phyloP scores from a whole-genome alignment of 345 rosid species.

The Mallotus nudiflorus region DNA sequence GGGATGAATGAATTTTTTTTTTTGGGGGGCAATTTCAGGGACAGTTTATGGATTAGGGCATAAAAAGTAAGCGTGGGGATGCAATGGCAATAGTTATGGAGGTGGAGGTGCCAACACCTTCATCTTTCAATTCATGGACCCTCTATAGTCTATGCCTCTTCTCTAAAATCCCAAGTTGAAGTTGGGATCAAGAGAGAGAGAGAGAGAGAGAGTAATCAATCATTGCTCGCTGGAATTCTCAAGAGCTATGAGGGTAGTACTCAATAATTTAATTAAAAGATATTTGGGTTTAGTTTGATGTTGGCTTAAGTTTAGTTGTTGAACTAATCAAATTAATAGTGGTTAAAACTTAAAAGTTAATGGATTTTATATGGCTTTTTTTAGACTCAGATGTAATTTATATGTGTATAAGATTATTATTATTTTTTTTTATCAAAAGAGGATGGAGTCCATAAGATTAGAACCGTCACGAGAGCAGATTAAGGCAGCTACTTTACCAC shows the following conservation, averaged over 20 bases:
- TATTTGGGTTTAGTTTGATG: constrained; percentile 6
- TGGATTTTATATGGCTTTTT: background rate
- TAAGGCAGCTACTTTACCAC: no score
- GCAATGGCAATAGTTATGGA: constrained; percentile 13
- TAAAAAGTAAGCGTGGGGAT: background rate
- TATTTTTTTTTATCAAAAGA: background rate
- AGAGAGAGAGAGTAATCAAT: constrained; percentile 31
- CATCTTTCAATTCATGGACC: constrained; percentile 29
- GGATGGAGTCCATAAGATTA: no score
- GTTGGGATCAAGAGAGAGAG: constrained; percentile 21
- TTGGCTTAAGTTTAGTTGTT: constrained; percentile 16
- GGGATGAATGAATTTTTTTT: no score
- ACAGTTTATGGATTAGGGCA: no score
- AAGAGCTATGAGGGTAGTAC: background rate
- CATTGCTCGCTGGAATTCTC: constrained; percentile 22
- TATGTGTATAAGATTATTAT: background rate
- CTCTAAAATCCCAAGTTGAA: constrained; percentile 25
- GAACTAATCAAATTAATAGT: constrained; percentile 17
- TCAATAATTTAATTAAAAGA: background rate
- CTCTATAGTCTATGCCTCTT: constrained; percentile 1
- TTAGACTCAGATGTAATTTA: no score
- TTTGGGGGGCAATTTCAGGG: no score
- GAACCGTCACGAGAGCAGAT: no score
- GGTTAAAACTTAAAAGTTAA: background rate
- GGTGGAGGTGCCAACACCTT: constrained; percentile 22